Evolutionary conservation across 345 rosid species (phyloP).

Genomic region (Populus alba): DNA sequence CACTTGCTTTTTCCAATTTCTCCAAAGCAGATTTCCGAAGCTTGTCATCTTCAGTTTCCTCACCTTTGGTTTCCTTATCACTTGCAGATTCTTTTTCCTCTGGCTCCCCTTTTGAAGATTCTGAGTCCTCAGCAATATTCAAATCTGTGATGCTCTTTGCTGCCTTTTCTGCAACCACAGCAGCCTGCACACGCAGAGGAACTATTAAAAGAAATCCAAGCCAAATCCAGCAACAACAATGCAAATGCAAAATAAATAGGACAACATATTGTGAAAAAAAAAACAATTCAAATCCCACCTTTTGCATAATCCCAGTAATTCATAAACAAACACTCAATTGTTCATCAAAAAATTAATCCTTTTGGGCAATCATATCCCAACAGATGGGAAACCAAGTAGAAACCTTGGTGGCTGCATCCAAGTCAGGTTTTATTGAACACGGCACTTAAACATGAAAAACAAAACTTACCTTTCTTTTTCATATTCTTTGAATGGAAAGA

Average conservation of each 20-base stretch:
- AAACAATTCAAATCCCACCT: background rate
- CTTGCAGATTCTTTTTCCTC: constrained; percentile 40
- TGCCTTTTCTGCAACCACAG: constrained; percentile 76
- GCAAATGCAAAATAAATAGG: background rate
- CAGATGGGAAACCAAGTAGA: background rate
- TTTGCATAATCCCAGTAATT: background rate
- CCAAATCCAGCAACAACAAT: background rate
- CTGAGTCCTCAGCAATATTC: constrained; percentile 48
- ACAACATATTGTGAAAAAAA: background rate
- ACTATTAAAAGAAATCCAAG: constrained; percentile 1
- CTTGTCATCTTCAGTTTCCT: constrained; percentile 50
- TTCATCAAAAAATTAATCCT: background rate
- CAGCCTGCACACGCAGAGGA: constrained; percentile 58
- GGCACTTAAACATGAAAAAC: background rate
- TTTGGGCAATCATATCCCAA: background rate
- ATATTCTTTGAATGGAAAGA: background rate
- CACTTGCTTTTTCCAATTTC: constrained; percentile 81
- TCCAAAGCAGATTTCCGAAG: constrained; percentile 65
- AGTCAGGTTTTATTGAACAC: background rate
- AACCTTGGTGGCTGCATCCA: background rate
- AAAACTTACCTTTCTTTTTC: background rate
- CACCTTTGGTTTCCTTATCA: constrained; percentile 55
- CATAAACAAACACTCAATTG: background rate
- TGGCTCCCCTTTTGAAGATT: constrained; percentile 56
- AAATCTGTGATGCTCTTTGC: constrained; percentile 76